Evolutionary conservation across 2,329 filamentous ascomycete genomes (phyloP).

Genomic region (Mariannaea elegans): DNA sequence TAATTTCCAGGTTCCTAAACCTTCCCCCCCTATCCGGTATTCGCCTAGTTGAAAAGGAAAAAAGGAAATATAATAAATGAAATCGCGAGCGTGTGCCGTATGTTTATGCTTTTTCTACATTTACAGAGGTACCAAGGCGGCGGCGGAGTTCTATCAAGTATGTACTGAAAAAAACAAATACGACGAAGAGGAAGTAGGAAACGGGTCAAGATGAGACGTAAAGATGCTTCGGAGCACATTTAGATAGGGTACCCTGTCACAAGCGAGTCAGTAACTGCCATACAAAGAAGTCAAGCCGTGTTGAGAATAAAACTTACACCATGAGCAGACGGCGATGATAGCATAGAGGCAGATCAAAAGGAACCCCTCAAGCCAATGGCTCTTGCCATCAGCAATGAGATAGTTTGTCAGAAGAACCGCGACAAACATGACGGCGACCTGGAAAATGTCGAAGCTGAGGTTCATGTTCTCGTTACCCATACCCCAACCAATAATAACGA

Average conservation of each 20-base stretch:
- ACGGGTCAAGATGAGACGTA: neutral
- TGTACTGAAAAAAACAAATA: conserved; percentile 1
- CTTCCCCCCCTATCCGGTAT: neutral
- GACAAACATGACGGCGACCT: conserved; percentile 86
- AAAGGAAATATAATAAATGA: neutral
- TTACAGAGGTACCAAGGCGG: neutral
- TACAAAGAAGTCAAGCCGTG: neutral
- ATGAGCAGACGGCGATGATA: conserved; percentile 78
- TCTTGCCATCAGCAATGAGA: conserved; percentile 82
- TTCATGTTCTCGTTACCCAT: conserved; percentile 78
- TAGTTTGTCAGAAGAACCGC: conserved; percentile 88
- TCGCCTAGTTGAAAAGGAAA: neutral
- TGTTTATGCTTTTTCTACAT: neutral
- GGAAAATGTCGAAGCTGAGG: conserved; percentile 87
- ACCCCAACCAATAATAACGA: conserved; percentile 82
- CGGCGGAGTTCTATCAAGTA: neutral
- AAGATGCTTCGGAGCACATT: neutral
- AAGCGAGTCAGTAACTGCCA: neutral
- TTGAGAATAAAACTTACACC: conserved; percentile 57
- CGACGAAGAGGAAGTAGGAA: neutral
- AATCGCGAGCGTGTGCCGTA: neutral
- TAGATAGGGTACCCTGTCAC: conserved; percentile 30
- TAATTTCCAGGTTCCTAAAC: neutral
- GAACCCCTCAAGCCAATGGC: conserved; percentile 83
- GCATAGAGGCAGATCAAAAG: conserved; percentile 80